Base-by-base conservation (phyloP, 768 basidiomycete genomes). In the Cystobasidium onofrii region DNA sequence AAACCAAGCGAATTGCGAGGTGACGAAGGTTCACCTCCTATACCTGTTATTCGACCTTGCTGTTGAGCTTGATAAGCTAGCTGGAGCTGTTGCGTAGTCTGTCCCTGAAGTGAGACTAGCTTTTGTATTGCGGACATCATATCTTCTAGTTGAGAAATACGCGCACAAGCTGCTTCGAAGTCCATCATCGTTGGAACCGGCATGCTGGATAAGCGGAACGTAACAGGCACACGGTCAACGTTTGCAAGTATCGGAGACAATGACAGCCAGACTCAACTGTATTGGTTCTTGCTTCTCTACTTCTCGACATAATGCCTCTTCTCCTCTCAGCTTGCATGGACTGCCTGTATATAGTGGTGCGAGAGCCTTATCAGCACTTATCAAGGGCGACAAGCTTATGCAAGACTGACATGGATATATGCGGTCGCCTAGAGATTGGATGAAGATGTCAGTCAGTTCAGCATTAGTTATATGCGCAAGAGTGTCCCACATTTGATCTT, bases 401-500 rank as follows among this genome's bases (percentile, higher is more conserved):
- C n/a, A 12, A 9, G 33, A 50, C 65, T 23, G 39, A 71, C 69
- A 71, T 7, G 69, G 69, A 27, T 71, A 71, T 23, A 71, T 52
- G 7, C 69, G 69, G 54, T 71, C 55, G 69, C 69, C 69, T 71
- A 54, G 7, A 36, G 69, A 6, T 2, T 13, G 15, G 33, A 27
- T 4, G 23, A 60, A 27, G 57, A 60, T 6, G 57, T 29, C 17
- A 29, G 17, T 60, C 57, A 29, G 13, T 31, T 29, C 15, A n/a
- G n/a, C n/a, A n/a, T n/a, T n/a, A n/a, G n/a, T n/a, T n/a, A n/a
- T n/a, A n/a, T n/a, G n/a, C n/a, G n/a, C n/a, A n/a, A n/a, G n/a
- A n/a, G n/a, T n/a, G n/a, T 67, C 43, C 65, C 31, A 67, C 65
- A 67, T 39, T 67, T 67, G 41, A 67, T 67, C 50, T 67, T 67